Base-by-base conservation (phyloP, 1,284 basidiomycete genomes). In the Volvariella surrecta region DNA sequence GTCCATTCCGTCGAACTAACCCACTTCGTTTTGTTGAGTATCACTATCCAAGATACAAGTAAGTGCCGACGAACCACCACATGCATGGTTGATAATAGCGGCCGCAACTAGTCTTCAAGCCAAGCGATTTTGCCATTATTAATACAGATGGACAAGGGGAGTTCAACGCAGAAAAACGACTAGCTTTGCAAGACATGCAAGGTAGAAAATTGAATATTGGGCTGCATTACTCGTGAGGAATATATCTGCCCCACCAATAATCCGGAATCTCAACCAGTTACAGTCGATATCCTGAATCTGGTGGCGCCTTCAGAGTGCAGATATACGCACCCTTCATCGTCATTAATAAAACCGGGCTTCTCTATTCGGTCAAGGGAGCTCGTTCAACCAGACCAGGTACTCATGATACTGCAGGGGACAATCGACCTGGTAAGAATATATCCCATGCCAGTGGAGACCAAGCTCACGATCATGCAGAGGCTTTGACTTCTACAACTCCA, bases 91-190 rank as follows among this genome's bases (percentile, higher is more conserved):
- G 7, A 19, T 8, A 24, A 35, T 19, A 7, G 16, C 17, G 11
- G 28, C 10, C 35, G n/a, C 22, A 10, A 15, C 41, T 40, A 86
- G 89, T 80, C n/a, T 94, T 91, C 71, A 89, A 89, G 54, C 87
- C 92, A n/a, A 95, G 92, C 60, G 95, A 99, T 51, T 99, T 98
- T 55, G 86, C 92, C 1, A 98, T 99, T 61, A 95, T 99, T 65
- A 96, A 94, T 52, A 92, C 90, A 3, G 92, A 97, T 58, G 86
- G 84, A 37, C 82, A 88, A 45, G 89, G 94, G 16, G 93, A 96
- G 60, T 90, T 95, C 51, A 86, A 89, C 40, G 72, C 84, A 24
- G 93, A 97, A 56, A 76, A 75, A 41, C 71, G 70, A 13, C 62
- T 97, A 24, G 74, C 75, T 17, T 63, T 99, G 32, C 73, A 82